Conservation (phyloP, 1,284 basidiomycete species). For the Leccinum subspadiceum region DNA sequence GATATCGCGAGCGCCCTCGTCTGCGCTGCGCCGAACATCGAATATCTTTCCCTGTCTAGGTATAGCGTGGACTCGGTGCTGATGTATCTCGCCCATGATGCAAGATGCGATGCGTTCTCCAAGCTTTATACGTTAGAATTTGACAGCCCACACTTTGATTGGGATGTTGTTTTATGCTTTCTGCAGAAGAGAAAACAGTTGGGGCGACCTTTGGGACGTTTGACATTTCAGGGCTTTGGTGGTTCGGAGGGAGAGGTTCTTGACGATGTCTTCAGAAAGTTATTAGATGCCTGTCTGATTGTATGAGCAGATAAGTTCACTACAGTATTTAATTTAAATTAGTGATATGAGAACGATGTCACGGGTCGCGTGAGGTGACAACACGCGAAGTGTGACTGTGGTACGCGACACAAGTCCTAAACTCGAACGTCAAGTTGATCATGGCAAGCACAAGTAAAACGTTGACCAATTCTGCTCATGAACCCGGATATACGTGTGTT, state of each 20-base stretch:
- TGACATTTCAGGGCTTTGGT: slow-evolving; percentile 25
- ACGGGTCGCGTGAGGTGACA: slow-evolving; percentile 27
- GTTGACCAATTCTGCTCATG: slow-evolving; percentile 40
- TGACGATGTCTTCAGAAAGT: slow-evolving; percentile 20
- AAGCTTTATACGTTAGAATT: slow-evolving; percentile 20
- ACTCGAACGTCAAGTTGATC: background rate
- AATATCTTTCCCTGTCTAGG: slow-evolving; percentile 28
- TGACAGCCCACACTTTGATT: slow-evolving; percentile 30
- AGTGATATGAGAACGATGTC: slow-evolving; percentile 4
- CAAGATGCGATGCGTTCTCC: slow-evolving; percentile 29
- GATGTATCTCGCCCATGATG: slow-evolving; percentile 27
- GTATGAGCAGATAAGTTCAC: slow-evolving; percentile 11
- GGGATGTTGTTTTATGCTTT: slow-evolving; percentile 31
- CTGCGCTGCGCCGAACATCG: slow-evolving; percentile 27
- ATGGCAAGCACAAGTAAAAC: slow-evolving; percentile 32
- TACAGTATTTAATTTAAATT: background rate
- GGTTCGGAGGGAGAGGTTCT: slow-evolving; percentile 19
- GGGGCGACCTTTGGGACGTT: slow-evolving; percentile 19
- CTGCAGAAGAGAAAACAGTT: slow-evolving; percentile 24
- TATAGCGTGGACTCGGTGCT: slow-evolving; percentile 26
- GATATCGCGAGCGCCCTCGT: slow-evolving; percentile 27
- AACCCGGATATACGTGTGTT: slow-evolving; percentile 43
- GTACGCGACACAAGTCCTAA: background rate
- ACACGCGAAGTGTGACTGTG: slow-evolving; percentile 25
- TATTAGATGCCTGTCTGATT: slow-evolving; percentile 26